Conservation (phyloP, 2,329 filamentous ascomycete species). For the Cercospora zeina region DNA sequence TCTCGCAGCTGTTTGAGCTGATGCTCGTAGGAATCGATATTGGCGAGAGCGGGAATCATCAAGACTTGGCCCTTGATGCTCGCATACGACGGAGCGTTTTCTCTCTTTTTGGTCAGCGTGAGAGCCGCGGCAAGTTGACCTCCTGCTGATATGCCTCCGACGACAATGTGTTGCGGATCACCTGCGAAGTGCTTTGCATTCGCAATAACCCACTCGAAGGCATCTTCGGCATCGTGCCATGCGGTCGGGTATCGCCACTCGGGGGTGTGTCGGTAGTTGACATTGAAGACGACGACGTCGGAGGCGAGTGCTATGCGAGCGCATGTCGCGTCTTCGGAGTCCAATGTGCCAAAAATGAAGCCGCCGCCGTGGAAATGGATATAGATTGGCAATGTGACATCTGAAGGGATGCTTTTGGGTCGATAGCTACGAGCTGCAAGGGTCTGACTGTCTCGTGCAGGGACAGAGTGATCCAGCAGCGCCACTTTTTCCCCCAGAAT, state of each 20-base stretch:
- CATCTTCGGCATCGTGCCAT: conserved; percentile 57
- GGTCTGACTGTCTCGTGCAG: conserved; percentile 48
- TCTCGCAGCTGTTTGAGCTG: conserved; percentile 43
- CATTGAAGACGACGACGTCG: conserved; percentile 52
- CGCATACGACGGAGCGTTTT: conserved; percentile 32
- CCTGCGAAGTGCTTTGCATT: conserved; percentile 45
- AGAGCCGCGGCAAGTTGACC: conserved; percentile 49
- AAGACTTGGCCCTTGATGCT: conserved; percentile 54
- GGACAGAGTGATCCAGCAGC: conserved; percentile 36
- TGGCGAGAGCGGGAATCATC: conserved; percentile 53
- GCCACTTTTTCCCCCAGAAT: conserved; percentile 11
- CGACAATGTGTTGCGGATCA: conserved; percentile 45
- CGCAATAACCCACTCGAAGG: conserved; percentile 56
- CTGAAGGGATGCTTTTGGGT: conserved; percentile 38
- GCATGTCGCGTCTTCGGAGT: conserved; percentile 57
- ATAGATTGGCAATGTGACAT: conserved; percentile 46
- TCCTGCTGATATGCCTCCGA: conserved; percentile 55
- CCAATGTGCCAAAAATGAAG: conserved; percentile 57
- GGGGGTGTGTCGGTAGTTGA: conserved; percentile 62
- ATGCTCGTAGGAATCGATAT: conserved; percentile 40
- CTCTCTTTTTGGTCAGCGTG: conserved; percentile 44
- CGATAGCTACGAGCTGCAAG: conserved; percentile 54
- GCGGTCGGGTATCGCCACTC: conserved; percentile 55
- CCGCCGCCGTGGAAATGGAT: conserved; percentile 59
- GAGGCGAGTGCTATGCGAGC: conserved; percentile 49